Evolutionary conservation across 768 basidiomycete genomes (phyloP).

Genomic region (Agaricus blazei): DNA sequence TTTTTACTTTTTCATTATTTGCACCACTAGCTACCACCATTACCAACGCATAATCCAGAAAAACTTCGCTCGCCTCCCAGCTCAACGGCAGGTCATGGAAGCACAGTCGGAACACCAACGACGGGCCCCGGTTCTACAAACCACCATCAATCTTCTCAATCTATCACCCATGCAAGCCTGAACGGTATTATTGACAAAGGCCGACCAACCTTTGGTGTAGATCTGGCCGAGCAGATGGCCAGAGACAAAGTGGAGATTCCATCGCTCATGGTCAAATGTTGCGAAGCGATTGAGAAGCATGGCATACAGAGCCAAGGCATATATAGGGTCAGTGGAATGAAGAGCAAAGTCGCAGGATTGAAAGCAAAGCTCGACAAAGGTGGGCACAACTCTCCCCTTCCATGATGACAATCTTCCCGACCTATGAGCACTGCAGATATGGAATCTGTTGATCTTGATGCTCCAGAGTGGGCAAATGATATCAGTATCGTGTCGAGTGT

Average conservation of each 20-base stretch:
- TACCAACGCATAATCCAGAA: conserved; percentile 35
- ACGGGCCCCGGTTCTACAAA: conserved; percentile 4
- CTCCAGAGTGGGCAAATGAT: conserved; percentile 88
- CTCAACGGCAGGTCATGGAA: conserved; percentile 10
- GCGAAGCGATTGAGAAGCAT: conserved; percentile 86
- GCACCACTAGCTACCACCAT: conserved; percentile 51
- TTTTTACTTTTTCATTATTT: neutral
- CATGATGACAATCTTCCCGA: conserved; percentile 1
- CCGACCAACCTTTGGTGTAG: conserved; percentile 87
- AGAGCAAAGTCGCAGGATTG: conserved; percentile 78
- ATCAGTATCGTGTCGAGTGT: conserved; percentile 96
- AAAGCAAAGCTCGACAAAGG: conserved; percentile 86
- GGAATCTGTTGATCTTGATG: conserved; percentile 80
- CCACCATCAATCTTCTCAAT: neutral
- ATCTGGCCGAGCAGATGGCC: conserved; percentile 89
- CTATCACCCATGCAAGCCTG: neutral
- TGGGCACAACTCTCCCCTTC: conserved; percentile 19
- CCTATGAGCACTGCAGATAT: conserved; percentile 46
- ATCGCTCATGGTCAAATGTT: conserved; percentile 81
- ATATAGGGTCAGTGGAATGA: conserved; percentile 89
- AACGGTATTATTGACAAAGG: conserved; percentile 52
- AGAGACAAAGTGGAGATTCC: conserved; percentile 91
- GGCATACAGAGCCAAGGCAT: conserved; percentile 84
- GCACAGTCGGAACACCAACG: neutral
- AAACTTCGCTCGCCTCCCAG: conserved; percentile 17